Base-by-base conservation (phyloP, 2,329 filamentous ascomycete genomes). In the Monosporascus sp. region DNA sequence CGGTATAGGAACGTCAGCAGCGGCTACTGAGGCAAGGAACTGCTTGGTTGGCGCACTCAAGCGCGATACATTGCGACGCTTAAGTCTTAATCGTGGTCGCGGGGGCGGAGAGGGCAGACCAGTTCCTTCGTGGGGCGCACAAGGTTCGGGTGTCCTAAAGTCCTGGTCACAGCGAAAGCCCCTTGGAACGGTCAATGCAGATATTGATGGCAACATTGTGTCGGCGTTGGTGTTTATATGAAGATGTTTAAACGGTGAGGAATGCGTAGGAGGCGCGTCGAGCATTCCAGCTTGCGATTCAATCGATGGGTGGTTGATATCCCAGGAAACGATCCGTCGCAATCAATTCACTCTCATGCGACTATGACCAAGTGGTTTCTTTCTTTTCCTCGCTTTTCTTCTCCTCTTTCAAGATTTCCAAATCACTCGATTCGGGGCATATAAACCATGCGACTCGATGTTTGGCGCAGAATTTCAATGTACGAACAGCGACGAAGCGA, bases 11-110 rank as follows among this genome's bases (percentile, higher is more conserved):
- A 85, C 73, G 64, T 87, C 84, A 56, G 82, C 84, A 19, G 83
- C 82, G 45, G 82, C 83, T 53, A 87, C 84, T 4, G 83, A 86
- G 3, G 82, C 83, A n/a, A 87, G 76, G 62, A 87, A 87, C 49
- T 86, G 82, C 62, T 84, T 76, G 1, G 84, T 86, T 2, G 84
- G 82, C 38, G 82, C 82, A 54, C 76, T 69, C 11, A 81, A 71
- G 53, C 77, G 74, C 24, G 80, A 76, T 38, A 75, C 74, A 62
- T 77, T 75, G 61, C 81, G 81, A 61, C 78, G 76, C 68, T 82
- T 82, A 55, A 85, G 67, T 58, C 74, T 77, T 60, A 84, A 73
- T 51, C 79, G 78, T 56, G 76, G 79, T 62, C 78, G 76, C 44
- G 77, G 78, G 26, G 80, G 75, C 38, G 77, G 78, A 11, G 79